Percentiles rank a stretch among this genome's conserved stretches.
These are phyloP conservation scores for Dioscorea alata DNA, from an alignment of 106 monocot genomes.

Conservation along the genomic window DNA sequence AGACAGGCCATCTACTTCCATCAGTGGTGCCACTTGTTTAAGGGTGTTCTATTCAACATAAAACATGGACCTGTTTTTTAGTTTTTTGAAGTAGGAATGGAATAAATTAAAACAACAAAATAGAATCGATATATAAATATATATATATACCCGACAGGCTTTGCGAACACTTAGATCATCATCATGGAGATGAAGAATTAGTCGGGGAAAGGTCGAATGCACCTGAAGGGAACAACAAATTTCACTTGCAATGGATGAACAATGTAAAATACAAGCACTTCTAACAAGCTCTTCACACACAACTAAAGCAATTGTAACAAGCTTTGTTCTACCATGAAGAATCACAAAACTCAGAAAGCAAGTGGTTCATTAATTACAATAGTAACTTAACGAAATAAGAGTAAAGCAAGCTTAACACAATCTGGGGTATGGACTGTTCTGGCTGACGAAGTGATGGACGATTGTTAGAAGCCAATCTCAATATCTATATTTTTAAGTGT, in stretches of 20 bases:
- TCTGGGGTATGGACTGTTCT: too few species aligned
- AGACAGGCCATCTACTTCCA: conserved; percentile 63
- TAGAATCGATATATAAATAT: conserved; percentile 25
- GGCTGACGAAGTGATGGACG: too few species aligned
- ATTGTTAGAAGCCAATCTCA: too few species aligned
- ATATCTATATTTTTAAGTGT: too few species aligned
- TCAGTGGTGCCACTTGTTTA: conserved; percentile 52
- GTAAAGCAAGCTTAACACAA: too few species aligned
- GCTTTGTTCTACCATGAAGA: too few species aligned
- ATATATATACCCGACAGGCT: conserved; percentile 82
- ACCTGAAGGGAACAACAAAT: conserved; percentile 32
- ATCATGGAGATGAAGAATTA: conserved; percentile 92
- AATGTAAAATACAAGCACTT: too few species aligned
- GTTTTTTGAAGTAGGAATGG: not conserved
- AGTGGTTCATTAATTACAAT: too few species aligned
- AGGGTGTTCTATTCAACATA: conserved; percentile 48
- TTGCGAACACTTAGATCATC: conserved; percentile 77
- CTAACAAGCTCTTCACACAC: too few species aligned
- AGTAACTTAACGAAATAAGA: too few species aligned
- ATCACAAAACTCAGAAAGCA: too few species aligned
- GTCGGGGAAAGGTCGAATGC: conserved; percentile 73
- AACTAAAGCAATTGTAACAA: too few species aligned
- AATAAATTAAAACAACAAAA: not conserved
- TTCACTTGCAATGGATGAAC: not conserved
- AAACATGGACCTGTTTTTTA: not conserved